Base-by-base conservation (phyloP, 2,329 filamentous ascomycete genomes). In the Capronia americana region DNA sequence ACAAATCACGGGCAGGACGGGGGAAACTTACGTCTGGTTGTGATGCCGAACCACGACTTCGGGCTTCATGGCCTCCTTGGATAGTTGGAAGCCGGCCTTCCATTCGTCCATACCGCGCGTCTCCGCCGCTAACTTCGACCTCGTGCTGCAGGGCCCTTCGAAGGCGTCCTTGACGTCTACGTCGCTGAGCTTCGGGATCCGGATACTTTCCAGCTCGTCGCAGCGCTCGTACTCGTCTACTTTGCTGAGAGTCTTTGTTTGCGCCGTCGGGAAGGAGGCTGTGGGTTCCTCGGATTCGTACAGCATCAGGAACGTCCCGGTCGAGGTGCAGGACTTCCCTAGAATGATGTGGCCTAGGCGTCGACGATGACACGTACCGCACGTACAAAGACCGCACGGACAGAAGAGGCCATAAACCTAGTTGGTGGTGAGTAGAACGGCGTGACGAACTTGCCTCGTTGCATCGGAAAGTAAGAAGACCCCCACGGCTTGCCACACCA, bases 11-110 rank as follows among this genome's bases (percentile, higher is more conserved):
- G 32, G 32, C 32, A n/a, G n/a, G n/a, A n/a, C n/a, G n/a, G 7
- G 32, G 8, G 32, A 61, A 63, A 93, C 85, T 0, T 94, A 95
- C 0, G 93, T 98, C 80, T 99, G 95, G 74, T 97, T 97, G 75
- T 99, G 99, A 75, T 99, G 95, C 11, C 84, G 84, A 0, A 98
- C 86, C 1, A 87, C 81, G 0, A 88, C 85, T 0, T 84, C 81
- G 0, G 94, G 93, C 68, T 87, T 81, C 85, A 97, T 91, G 7
- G 86, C 83, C 12, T 84, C 78, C 0, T 88, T 84, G 0, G 79
- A 77, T 11, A 96, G 77, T 1, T 85, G 83, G 59, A 86, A 82
- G 0, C 85, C 88, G 1, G 81, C 77, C 70, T 81, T 83, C 88
- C 87, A 93, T 0, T 81, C 80, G 0, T 80, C 77, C 0, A 88